phyloP scores from a whole-genome alignment of 176 grass and related monocot species.

The Zizania latifolia region DNA sequence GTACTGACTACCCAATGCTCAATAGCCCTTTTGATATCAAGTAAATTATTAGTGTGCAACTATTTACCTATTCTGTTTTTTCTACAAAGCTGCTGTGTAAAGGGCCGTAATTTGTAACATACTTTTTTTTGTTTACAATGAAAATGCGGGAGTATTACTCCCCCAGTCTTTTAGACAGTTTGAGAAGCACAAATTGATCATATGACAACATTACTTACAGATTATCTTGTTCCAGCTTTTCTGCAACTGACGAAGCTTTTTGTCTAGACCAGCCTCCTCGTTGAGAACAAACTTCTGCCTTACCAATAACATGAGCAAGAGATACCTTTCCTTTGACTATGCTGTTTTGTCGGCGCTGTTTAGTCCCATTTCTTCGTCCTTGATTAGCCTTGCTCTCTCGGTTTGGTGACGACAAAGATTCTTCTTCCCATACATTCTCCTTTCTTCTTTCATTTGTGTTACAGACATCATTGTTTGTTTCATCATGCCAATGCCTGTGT shows the following conservation, averaged over 20 bases:
- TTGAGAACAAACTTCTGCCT: slow-evolving; percentile 64
- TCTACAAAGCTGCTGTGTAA: background rate
- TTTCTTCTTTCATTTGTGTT: slow-evolving; percentile 37
- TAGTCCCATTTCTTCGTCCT: slow-evolving; percentile 45
- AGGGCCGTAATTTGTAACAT: background rate
- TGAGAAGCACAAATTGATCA: slow-evolving; percentile 17
- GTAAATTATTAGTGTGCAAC: background rate
- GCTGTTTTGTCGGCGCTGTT: slow-evolving; percentile 46
- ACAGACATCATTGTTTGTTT: slow-evolving; percentile 29
- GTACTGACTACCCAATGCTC: background rate
- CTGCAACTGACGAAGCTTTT: slow-evolving; percentile 80
- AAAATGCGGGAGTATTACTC: background rate
- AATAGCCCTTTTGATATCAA: background rate
- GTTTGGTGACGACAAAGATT: slow-evolving; percentile 47
- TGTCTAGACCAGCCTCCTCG: slow-evolving; percentile 60
- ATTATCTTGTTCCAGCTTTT: slow-evolving; percentile 95
- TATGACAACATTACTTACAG: slow-evolving; percentile 60
- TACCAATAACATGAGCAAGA: slow-evolving; percentile 83
- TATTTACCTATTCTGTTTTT: background rate
- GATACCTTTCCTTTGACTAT: slow-evolving; percentile 68
- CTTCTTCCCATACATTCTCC: slow-evolving; percentile 28
- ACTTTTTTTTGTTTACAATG: slow-evolving; percentile 12
- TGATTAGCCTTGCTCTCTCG: slow-evolving; percentile 26
- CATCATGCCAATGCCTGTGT: slow-evolving; percentile 35
- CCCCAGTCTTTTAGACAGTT: background rate